These are phyloP conservation scores for Arthrobotrys conoides DNA, from an alignment of 2,329 filamentous ascomycete species.

Conservation along the genomic window DNA sequence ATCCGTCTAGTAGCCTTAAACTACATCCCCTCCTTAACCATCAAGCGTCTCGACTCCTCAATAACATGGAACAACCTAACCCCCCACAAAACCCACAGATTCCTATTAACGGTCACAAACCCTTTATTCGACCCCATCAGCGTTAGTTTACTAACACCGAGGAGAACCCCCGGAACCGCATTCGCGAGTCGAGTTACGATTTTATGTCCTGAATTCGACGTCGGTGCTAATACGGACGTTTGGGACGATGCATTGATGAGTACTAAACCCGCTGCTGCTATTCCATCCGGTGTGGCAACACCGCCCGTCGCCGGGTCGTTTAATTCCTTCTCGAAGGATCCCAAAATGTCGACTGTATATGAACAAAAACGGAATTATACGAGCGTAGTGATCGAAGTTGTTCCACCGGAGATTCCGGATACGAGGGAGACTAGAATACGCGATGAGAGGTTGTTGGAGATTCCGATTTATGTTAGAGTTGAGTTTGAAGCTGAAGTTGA, in stretches of 20 bases:
- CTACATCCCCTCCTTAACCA: conserved; percentile 85
- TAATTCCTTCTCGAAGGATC: conserved; percentile 71
- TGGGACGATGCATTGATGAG: conserved; percentile 89
- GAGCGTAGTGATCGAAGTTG: conserved; percentile 90
- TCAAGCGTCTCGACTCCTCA: conserved; percentile 74
- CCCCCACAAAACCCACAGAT: conserved; percentile 78
- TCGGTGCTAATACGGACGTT: conserved; percentile 93
- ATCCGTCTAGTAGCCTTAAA: conserved; percentile 87
- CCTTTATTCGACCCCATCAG: conserved; percentile 92
- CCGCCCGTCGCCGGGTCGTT: conserved; percentile 67
- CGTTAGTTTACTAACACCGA: conserved; percentile 87
- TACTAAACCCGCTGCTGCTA: conserved; percentile 64
- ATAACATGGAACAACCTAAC: conserved; percentile 69
- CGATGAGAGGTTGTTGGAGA: conserved; percentile 78
- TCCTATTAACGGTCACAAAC: conserved; percentile 90
- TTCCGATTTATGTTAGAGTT: conserved; percentile 91
- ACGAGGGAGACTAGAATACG: conserved; percentile 60
- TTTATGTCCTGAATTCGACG: conserved; percentile 91
- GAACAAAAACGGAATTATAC: conserved; percentile 95
- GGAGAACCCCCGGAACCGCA: conserved; percentile 78
- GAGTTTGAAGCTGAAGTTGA: conserved; percentile 85
- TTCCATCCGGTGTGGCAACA: conserved; percentile 62
- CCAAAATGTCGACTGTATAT: conserved; percentile 80
- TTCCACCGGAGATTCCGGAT: conserved; percentile 74
- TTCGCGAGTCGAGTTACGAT: conserved; percentile 87